A percentile compares a stretch with the other conserved stretches of the same genome.
These are phyloP conservation scores for Posidonia australis DNA, from an alignment of 106 monocot species.

Conservation along the genomic window DNA sequence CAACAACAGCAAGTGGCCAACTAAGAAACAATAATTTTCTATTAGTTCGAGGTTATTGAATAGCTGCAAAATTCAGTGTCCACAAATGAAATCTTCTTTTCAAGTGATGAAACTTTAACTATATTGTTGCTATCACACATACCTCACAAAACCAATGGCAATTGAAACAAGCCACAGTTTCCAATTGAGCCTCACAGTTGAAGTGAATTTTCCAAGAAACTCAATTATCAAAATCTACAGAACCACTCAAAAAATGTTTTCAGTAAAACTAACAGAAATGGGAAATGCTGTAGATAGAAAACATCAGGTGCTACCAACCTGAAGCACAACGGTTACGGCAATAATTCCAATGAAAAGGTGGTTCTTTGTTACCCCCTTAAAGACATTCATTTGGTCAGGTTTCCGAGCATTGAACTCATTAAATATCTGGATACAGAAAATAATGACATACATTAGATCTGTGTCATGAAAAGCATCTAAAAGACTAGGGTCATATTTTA, in stretches of 20 bases:
- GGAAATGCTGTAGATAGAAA: neutral
- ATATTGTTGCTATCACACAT: neutral
- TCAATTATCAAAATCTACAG: conserved; percentile 46
- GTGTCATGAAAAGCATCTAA: neutral
- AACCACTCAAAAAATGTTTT: neutral
- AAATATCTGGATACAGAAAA: conserved; percentile 42
- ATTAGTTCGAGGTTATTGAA: neutral
- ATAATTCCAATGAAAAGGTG: conserved; percentile 50
- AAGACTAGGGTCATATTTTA: too few relatives aligned
- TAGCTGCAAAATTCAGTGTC: neutral
- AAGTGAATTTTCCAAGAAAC: conserved; percentile 66
- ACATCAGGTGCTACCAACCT: conserved; percentile 19
- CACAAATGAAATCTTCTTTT: neutral
- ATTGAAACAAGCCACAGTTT: conserved; percentile 54
- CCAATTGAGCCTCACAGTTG: conserved; percentile 51
- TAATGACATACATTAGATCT: neutral
- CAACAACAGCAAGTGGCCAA: conserved; percentile 65
- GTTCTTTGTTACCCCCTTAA: conserved; percentile 39
- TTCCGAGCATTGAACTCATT: conserved; percentile 77
- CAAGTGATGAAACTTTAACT: neutral
- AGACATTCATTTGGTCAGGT: conserved; percentile 53
- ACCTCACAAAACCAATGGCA: conserved; percentile 49
- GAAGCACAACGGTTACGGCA: conserved; percentile 48
- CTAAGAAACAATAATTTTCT: conserved; percentile 19
- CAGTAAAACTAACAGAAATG: neutral